Evolutionary conservation across 768 basidiomycete genomes (phyloP).

Genomic region (Mycena leptocephala): DNA sequence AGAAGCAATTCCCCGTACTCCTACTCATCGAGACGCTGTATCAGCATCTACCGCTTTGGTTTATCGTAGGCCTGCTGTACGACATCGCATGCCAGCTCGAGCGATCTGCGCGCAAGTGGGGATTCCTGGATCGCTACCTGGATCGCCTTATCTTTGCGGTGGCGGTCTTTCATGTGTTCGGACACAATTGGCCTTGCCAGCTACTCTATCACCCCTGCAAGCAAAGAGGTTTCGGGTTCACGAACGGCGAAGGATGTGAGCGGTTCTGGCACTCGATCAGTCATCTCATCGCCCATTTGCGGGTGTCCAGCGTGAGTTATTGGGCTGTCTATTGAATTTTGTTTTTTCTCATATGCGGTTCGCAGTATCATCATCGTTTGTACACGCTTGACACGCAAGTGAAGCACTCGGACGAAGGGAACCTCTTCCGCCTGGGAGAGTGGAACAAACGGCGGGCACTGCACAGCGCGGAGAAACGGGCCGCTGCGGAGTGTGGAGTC

Average conservation of each 20-base stretch:
- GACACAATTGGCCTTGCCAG: conserved; percentile 56
- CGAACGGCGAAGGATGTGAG: conserved; percentile 55
- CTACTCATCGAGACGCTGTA: conserved; percentile 47
- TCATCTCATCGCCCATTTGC: conserved; percentile 54
- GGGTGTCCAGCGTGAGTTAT: conserved; percentile 52
- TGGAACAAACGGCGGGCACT: conserved; percentile 46
- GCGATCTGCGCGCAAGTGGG: background rate
- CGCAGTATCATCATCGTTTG: background rate
- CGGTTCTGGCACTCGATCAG: too few species aligned
- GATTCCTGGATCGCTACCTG: background rate
- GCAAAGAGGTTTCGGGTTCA: conserved; percentile 43
- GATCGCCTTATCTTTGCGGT: background rate
- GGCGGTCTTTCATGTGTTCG: background rate
- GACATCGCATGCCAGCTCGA: background rate
- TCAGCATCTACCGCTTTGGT: conserved; percentile 38
- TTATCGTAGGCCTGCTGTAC: conserved; percentile 25
- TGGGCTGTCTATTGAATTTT: background rate
- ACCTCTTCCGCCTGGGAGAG: conserved; percentile 46
- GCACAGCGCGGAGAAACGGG: conserved; percentile 1
- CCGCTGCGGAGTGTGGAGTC: conserved; percentile 27
- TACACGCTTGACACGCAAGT: conserved; percentile 44
- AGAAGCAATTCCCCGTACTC: conserved; percentile 25
- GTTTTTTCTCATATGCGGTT: background rate
- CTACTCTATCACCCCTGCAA: conserved; percentile 50
- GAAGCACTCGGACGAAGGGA: conserved; percentile 37